Evolutionary conservation across 768 basidiomycete species (phyloP).

Genomic region (Tulasnella sp.): DNA sequence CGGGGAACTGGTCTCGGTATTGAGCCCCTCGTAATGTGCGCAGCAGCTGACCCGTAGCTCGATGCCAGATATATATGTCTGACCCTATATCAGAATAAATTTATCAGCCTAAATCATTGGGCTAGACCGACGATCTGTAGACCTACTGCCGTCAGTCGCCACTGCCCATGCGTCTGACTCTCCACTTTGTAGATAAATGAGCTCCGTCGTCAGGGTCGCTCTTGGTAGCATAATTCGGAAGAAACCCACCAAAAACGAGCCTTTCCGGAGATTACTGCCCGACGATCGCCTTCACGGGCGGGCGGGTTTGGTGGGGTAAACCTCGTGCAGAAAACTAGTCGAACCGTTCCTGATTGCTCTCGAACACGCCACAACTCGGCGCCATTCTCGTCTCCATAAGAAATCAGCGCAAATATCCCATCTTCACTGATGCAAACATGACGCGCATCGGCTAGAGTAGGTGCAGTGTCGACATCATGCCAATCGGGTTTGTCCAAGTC

Average conservation of each 20-base stretch:
- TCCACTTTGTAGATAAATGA: constrained; percentile 37
- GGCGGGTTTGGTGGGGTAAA: constrained; percentile 49
- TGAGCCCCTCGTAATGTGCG: constrained; percentile 40
- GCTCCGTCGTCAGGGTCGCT: background rate
- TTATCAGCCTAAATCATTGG: too few species aligned
- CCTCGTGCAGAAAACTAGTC: background rate
- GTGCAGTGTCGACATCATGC: constrained; percentile 69
- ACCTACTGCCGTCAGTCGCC: constrained; percentile 60
- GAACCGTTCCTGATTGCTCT: constrained; percentile 35
- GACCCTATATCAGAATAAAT: constrained; percentile 54
- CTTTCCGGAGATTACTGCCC: constrained; percentile 54
- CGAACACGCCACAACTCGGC: constrained; percentile 73
- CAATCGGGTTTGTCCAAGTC: constrained; percentile 48
- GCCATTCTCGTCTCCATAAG: constrained; percentile 72
- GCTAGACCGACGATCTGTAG: too few species aligned
- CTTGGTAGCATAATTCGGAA: background rate
- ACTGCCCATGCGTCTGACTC: constrained; percentile 71
- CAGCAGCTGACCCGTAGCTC: constrained; percentile 62
- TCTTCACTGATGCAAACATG: constrained; percentile 61
- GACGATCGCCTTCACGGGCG: too few species aligned
- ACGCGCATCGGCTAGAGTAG: constrained; percentile 66
- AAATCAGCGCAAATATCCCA: constrained; percentile 62
- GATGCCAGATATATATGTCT: constrained; percentile 83
- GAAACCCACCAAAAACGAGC: constrained; percentile 46
- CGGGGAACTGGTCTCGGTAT: constrained; percentile 36